A percentile compares a stretch with the other conserved stretches of the same genome.
phyloP scores from a whole-genome alignment of 1,139 yeast genomes.

The Lodderomyces margitis region DNA sequence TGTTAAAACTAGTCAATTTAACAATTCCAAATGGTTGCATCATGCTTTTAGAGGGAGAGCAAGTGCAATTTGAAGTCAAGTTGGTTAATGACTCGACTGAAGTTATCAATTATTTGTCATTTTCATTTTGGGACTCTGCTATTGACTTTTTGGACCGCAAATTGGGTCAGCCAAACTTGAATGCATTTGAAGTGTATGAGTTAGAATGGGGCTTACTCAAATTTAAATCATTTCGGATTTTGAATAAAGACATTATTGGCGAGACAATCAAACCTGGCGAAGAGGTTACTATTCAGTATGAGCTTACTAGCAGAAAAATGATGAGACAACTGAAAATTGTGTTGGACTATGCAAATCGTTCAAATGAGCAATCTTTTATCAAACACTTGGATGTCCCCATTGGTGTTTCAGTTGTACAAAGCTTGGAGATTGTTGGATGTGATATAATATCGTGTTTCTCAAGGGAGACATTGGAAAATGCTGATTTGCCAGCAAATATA shows the following conservation, averaged over 20 bases:
- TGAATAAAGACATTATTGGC: slow-evolving; percentile 37
- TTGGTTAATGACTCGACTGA: slow-evolving; percentile 60
- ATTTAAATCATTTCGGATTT: slow-evolving; percentile 54
- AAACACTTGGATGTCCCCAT: slow-evolving; percentile 64
- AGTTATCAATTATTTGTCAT: slow-evolving; percentile 54
- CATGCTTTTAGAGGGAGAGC: slow-evolving; percentile 82
- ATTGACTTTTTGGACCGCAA: slow-evolving; percentile 54
- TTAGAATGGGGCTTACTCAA: slow-evolving; percentile 66
- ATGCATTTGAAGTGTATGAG: slow-evolving; percentile 68
- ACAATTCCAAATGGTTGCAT: slow-evolving; percentile 65
- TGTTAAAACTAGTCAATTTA: slow-evolving; percentile 50
- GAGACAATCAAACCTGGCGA: slow-evolving; percentile 31
- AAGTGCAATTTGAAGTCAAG: slow-evolving; percentile 46
- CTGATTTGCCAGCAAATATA: background rate
- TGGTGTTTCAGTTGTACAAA: slow-evolving; percentile 64
- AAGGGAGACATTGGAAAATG: slow-evolving; percentile 9
- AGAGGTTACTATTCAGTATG: slow-evolving; percentile 49
- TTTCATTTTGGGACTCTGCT: slow-evolving; percentile 73
- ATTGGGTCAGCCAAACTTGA: slow-evolving; percentile 26
- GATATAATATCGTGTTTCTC: slow-evolving; percentile 58
- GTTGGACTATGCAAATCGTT: slow-evolving; percentile 62
- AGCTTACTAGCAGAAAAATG: slow-evolving; percentile 70
- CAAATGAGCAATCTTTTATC: slow-evolving; percentile 36
- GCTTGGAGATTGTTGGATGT: slow-evolving; percentile 72
- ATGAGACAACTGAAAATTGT: slow-evolving; percentile 64